Conservation (phyloP, 345 rosid species). For the Lepidium africanum region DNA sequence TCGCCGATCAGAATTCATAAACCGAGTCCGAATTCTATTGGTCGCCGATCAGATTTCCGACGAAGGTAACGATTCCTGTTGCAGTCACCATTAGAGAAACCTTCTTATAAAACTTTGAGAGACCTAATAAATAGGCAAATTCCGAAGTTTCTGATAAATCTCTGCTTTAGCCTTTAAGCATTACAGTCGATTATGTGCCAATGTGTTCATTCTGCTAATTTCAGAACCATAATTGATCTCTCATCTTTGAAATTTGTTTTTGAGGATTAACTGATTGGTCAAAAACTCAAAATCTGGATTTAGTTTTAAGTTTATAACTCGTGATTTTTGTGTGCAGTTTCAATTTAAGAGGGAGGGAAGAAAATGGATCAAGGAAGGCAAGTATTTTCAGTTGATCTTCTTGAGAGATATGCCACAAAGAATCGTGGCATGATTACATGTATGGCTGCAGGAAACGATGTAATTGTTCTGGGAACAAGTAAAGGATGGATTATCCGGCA, state of each 20-base stretch:
- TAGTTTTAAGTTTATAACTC: background rate
- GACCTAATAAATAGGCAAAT: background rate
- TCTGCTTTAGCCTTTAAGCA: too few species aligned
- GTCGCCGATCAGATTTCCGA: constrained; percentile 16
- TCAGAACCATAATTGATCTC: background rate
- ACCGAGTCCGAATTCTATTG: background rate
- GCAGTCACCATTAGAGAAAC: background rate
- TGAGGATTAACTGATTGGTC: constrained; percentile 2
- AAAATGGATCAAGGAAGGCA: constrained; percentile 75
- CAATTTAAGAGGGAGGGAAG: background rate
- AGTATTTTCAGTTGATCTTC: constrained; percentile 83
- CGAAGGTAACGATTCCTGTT: constrained; percentile 10
- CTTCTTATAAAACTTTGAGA: background rate
- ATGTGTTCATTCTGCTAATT: background rate
- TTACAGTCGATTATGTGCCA: background rate
- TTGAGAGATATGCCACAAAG: constrained; percentile 84
- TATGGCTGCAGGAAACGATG: constrained; percentile 98
- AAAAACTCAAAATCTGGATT: constrained; percentile 1
- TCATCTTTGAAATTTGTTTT: background rate
- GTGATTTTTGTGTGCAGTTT: background rate
- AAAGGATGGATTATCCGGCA: constrained; percentile 91
- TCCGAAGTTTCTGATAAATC: background rate
- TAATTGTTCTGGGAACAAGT: constrained; percentile 84
- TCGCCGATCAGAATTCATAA: background rate
- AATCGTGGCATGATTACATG: constrained; percentile 83